Evolutionary conservation across 495 filamentous ascomycete genomes (phyloP), one percentile per base, ranked within the genome.

Genomic region (Lasiosphaeris hirsuta): DNA sequence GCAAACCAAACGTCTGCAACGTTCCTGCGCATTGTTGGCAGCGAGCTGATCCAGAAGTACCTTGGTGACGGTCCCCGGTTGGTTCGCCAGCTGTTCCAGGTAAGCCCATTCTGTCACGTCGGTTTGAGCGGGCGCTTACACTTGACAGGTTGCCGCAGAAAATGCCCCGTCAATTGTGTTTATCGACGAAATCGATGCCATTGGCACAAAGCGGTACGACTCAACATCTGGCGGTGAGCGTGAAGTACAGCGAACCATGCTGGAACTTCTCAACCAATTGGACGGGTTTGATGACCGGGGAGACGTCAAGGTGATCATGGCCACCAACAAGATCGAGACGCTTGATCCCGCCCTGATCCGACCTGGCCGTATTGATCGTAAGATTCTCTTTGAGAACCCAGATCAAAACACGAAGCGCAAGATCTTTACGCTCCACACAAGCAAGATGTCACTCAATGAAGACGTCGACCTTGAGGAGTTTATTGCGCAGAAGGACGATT

Each of bases 391-490:
- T 58, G 94, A 99, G 81, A 97, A 95, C 72, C 94, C 94, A 18
- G 94, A 99, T 73, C 94, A 97, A 82, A 92, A 91, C 73, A 99
- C 94, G 52, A 99, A 99, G 82, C 90, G 92, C 79, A 99, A 98
- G 86, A 99, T 99, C 69, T 99, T 99, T 76, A 90, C 87, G 19
- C 85, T 99, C n/a, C 94, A 99, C 76, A 99, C 94, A 14, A 92
- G 89, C 65, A 99, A 99, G 83, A 99, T 99, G 94, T 95, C 89
- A 11, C 83, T 97, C 42, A 89, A 88, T 67, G 84, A 89, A 61
- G 94, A 99, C 64, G 94, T 99, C 45, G 94, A 99, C 61, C 81
- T 99, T 44, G 94, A 97, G 62, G 94, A 99, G 75, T 97, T 99
- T 70, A 96, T 99, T 69, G 90, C 84, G 64, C 92, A 96, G 78